A percentile compares a stretch with the other conserved stretches of the same genome.
Evolutionary conservation across 805 yeast genomes (phyloP).

Genomic region (Zygotorulaspora florentina): DNA sequence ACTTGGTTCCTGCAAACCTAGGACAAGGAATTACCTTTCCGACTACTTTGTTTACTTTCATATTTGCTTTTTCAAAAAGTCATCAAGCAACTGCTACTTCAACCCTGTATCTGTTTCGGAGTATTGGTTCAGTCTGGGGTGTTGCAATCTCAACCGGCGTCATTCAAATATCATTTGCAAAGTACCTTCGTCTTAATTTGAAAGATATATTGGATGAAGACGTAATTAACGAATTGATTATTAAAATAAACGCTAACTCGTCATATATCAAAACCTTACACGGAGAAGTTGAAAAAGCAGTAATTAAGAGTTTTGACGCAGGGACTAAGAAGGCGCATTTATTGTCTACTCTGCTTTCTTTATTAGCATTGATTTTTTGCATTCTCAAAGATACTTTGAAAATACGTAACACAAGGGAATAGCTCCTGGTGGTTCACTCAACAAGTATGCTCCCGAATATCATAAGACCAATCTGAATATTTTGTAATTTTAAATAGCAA

Average conservation of each 20-base stretch:
- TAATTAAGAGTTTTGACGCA: conserved; percentile 13
- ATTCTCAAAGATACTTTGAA: conserved; percentile 9
- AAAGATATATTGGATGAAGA: conserved; percentile 10
- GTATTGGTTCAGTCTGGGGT: conserved; percentile 42
- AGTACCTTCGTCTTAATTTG: conserved; percentile 4
- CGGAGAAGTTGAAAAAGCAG: conserved; percentile 11
- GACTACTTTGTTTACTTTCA: conserved; percentile 36
- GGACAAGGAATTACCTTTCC: conserved; percentile 42
- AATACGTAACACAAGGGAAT: conserved; percentile 1
- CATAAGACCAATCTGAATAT: no score
- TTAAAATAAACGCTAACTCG: conserved; percentile 13
- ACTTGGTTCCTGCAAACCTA: conserved; percentile 36
- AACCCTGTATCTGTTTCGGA: conserved; percentile 38
- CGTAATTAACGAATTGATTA: conserved; percentile 10
- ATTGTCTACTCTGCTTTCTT: conserved; percentile 10
- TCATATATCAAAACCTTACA: conserved; percentile 12
- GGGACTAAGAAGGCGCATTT: conserved; percentile 14
- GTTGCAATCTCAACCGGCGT: conserved; percentile 28
- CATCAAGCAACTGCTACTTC: conserved; percentile 41
- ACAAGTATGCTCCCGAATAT: no score
- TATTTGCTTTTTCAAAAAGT: conserved; percentile 32
- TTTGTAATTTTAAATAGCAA: no score
- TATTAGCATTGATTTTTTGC: conserved; percentile 9
- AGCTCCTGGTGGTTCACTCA: neutral
- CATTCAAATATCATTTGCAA: conserved; percentile 12